Evolutionary conservation across 2,329 filamentous ascomycete genomes (phyloP), one percentile per base, ranked within the genome.

Genomic region (Botrytis paeoniae): DNA sequence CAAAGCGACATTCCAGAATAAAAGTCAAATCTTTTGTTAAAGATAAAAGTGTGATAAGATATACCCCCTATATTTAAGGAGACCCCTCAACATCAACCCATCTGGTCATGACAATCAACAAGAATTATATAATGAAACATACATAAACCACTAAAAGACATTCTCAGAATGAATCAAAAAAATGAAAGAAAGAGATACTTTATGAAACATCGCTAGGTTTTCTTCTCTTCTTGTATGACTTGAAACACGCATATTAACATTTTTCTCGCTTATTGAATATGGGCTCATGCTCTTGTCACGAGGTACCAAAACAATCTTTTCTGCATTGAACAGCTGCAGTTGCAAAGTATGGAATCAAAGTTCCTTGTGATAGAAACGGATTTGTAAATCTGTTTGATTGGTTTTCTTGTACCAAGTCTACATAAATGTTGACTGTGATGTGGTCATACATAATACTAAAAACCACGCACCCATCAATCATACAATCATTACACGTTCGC

Each of bases 21-120:
- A n/a, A 25, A 54, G 12, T 54, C 1, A 54, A n/a, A 54, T 0
- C 7, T 5, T 0, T 16, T 0, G 29, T 29, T 0, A 29, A 3
- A 18, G 6, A 18, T 29, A 8, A 6, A n/a, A n/a, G 25, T 8
- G 1, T 3, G 7, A n/a, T 8, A 16, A 54, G 3, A 0, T 29
- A 16, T 3, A 29, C 25, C n/a, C 12, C 6, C 51, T 54, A 29
- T 8, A n/a, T 16, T 3, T n/a, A 7, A 54, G 14, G 2, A 54
- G 18, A 54, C 2, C 25, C 48, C 12, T 29, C 10, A 54, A 54
- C 25, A 14, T 54, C 4, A 7, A n/a, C 0, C 5, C 2, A 54
- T 14, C 48, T 29, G 1, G 1, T n/a, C 14, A 14, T 4, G 5
- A 54, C 2, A 16, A 54, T 29, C 12, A 29, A 29, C 25, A 14